Evolutionary conservation across 1,284 basidiomycete genomes (phyloP), one percentile per base, ranked within the genome.

Genomic region (Cutaneotrichosporon arboriforme): DNA sequence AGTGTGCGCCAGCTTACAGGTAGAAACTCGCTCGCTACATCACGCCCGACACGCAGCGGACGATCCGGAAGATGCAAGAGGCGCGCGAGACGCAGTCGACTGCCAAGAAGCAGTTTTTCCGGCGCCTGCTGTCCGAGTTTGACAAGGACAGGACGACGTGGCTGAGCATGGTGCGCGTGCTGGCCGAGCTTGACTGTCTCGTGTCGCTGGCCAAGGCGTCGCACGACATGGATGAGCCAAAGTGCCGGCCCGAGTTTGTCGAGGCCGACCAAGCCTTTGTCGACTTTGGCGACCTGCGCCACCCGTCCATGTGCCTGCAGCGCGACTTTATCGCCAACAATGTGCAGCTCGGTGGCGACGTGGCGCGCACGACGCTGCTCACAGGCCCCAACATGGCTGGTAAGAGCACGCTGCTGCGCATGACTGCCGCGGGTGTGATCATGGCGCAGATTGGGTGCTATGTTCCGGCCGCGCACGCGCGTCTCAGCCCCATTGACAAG

Each of bases 401-500:
- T 51, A 92, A 92, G 75, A 90, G 87, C 23, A 92, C 75, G 0
- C 68, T 79, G 8, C 88, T 97, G 82, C 84, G 96, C 46, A 98
- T 97, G 88, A 96, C 93, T n/a, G 92, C 91, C 4, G 84, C 87
- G 0, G 93, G 88, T 26, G 85, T 96, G 55, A 97, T 97, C 63
- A 88, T 97, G 84, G 93, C 92, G 8, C 94, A 97, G 71, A 78
- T 98, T 17, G 96, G 96, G n/a, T 98, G 97, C 86, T 83, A 88
- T 48, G 90, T 99, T 3, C 96, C 96, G 3, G 94, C 96, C 0
- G 74, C 81, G 34, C 81, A 77, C 49, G 96, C 94, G 23, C 80
- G 87, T 34, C 72, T 99, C 45, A 86, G 86, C 59, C 91, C 96
- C 0, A 84, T 97, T 2, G 94, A 99, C 71, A 81, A 87, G 21